A percentile compares a stretch with the other conserved stretches of the same genome.
phyloP scores from a whole-genome alignment of 345 rosid species.

The Conringia planisiliqua region DNA sequence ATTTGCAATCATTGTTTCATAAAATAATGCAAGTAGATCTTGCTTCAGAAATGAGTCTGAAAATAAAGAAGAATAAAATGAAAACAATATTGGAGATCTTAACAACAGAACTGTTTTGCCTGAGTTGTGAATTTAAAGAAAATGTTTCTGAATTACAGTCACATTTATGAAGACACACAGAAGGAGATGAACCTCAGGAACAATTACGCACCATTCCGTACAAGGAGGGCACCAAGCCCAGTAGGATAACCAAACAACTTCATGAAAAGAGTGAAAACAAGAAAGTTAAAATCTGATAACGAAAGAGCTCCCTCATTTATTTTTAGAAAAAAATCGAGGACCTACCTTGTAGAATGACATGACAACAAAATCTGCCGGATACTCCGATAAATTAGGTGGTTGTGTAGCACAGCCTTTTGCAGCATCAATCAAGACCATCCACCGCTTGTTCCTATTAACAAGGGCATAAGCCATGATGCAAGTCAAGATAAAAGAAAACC shows the following conservation, averaged over 20 bases:
- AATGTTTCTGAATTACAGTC: constrained; percentile 5
- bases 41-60: constrained; percentile 13
- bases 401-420: constrained; percentile 88
- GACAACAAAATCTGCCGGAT: constrained; percentile 90
- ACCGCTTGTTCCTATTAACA: constrained; percentile 46
- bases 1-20: constrained; percentile 3
- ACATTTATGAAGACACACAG: constrained; percentile 3
- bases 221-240: constrained; percentile 95
- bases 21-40: not conserved
- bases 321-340: not conserved
- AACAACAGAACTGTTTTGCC: constrained; percentile 5
- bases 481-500: not conserved
- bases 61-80: not conserved
- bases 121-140: not conserved
- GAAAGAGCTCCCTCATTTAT: constrained; percentile 1
- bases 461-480: not conserved
- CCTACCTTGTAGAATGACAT: constrained; percentile 56
- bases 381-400: constrained; percentile 74
- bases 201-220: constrained; percentile 61
- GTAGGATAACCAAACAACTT: constrained; percentile 98
- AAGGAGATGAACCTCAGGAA: constrained; percentile 22
- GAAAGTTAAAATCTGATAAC: constrained; percentile 16
- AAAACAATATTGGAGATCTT: constrained; percentile 1
- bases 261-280: constrained; percentile 23
- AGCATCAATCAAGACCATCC: constrained; percentile 96